Conservation (phyloP, 768 basidiomycete genomes). For the Naematelia encephala region DNA sequence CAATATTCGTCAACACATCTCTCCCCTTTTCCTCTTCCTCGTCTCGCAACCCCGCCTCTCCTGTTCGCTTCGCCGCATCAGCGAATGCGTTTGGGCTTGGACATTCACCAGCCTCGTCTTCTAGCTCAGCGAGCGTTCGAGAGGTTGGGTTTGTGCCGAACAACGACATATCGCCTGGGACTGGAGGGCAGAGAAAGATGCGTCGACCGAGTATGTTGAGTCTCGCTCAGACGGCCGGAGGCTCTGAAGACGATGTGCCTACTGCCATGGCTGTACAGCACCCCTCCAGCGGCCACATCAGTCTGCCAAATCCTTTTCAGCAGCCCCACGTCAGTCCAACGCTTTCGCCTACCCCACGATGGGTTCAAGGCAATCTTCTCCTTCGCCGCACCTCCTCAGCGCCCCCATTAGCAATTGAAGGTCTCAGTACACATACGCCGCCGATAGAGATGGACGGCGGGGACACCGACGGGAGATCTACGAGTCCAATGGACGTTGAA, state of each 20-base stretch:
- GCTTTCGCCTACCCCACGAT: slow-evolving; percentile 16
- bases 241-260: not conserved
- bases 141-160: not conserved
- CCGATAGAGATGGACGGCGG: slow-evolving; percentile 32
- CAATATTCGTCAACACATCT: not conserved
- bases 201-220: slow-evolving; percentile 39
- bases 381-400: slow-evolving; percentile 20
- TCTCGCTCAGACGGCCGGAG: slow-evolving; percentile 26
- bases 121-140: slow-evolving; percentile 8
- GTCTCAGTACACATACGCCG: slow-evolving; percentile 35
- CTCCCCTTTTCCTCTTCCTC: slow-evolving; percentile 3
- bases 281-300: not conserved
- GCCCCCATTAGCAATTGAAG: slow-evolving; percentile 26
- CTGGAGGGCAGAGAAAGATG: slow-evolving; percentile 7
- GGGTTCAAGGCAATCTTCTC: slow-evolving; percentile 12
- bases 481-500: slow-evolving; percentile 14
- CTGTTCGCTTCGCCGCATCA: slow-evolving; percentile 28
- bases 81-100: slow-evolving; percentile 39
- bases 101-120: slow-evolving; percentile 24
- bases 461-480: slow-evolving; percentile 11
- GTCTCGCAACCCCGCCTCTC: slow-evolving; percentile 11
- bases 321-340: not conserved
- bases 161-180: not conserved
- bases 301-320: not conserved
- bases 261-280: not conserved